A percentile compares a stretch with the other conserved stretches of the same genome.
phyloP scores from a whole-genome alignment of 208 protist species.

The Crithidia fasciculata region DNA sequence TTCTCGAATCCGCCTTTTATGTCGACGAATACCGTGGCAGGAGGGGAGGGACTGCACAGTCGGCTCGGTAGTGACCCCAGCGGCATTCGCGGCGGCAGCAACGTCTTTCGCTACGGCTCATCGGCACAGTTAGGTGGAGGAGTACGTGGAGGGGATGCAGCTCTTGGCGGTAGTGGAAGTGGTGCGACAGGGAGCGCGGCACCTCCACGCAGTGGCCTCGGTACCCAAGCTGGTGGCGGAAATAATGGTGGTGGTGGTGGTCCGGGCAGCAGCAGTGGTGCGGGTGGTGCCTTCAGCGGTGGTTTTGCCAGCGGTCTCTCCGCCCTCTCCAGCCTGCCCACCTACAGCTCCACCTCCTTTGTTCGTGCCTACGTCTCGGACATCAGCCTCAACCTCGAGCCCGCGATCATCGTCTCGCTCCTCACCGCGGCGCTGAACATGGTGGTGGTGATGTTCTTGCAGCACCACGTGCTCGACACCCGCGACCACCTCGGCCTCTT shows the following conservation, averaged over 20 bases:
- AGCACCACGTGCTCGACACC: constrained; percentile 86
- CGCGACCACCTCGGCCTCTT: constrained; percentile 89
- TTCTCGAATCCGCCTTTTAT: no score
- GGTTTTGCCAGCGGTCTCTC: constrained; percentile 17
- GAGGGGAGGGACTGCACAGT: no score
- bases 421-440: constrained; percentile 76
- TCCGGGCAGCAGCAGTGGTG: constrained; percentile 1
- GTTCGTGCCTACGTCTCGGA: constrained; percentile 87
- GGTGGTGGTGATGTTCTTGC: constrained; percentile 74
- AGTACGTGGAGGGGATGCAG: no score
- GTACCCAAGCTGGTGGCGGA: not conserved
- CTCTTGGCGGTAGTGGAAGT: no score
- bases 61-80: no score
- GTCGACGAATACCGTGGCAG: no score
- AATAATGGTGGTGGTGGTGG: not conserved
- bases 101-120: no score
- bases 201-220: no score
- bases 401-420: constrained; percentile 70
- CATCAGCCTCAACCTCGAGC: constrained; percentile 65
- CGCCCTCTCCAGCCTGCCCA: constrained; percentile 49
- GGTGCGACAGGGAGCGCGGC: no score
- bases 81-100: no score
- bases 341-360: constrained; percentile 84
- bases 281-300: not conserved
- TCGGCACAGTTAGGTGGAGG: no score